These are phyloP conservation scores for Suillus bovinus DNA, from an alignment of 768 basidiomycete species.

Conservation along the genomic window DNA sequence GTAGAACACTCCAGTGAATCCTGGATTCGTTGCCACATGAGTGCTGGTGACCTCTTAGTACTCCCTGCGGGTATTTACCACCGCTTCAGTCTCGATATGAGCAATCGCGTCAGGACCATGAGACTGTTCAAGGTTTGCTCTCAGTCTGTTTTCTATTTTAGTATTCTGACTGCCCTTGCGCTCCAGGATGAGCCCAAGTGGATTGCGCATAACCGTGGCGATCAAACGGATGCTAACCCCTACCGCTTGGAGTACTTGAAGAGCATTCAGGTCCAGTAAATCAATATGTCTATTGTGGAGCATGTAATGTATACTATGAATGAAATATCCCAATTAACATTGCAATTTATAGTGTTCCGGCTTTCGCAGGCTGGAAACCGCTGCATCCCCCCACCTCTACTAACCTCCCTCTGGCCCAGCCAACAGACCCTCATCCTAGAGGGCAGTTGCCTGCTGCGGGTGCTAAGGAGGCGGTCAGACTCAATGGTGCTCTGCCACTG, in stretches of 20 bases:
- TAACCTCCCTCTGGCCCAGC: too few species aligned
- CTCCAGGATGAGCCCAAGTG: slow-evolving; percentile 91
- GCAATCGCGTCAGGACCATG: slow-evolving; percentile 69
- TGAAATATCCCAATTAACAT: neutral
- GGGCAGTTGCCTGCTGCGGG: too few species aligned
- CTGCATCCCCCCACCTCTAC: too few species aligned
- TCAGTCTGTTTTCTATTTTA: neutral
- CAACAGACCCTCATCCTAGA: too few species aligned
- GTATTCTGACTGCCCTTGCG: neutral
- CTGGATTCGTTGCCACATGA: slow-evolving; percentile 81
- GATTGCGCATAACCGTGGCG: slow-evolving; percentile 71
- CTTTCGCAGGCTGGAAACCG: too few species aligned
- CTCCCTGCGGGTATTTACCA: slow-evolving; percentile 91
- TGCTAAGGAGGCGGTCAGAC: too few species aligned
- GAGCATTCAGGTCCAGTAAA: slow-evolving; percentile 40
- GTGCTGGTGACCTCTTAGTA: slow-evolving; percentile 82
- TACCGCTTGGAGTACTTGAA: slow-evolving; percentile 61
- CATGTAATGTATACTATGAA: neutral
- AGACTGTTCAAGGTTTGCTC: slow-evolving; percentile 76
- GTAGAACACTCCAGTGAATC: slow-evolving; percentile 64
- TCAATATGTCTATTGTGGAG: neutral
- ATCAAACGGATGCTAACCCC: slow-evolving; percentile 62
- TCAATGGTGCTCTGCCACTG: too few species aligned
- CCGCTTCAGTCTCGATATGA: slow-evolving; percentile 84
- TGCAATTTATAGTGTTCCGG: neutral